These are phyloP conservation scores for Dothistroma septosporum DNA, from an alignment of 2,329 filamentous ascomycete genomes.

Conservation along the genomic window DNA sequence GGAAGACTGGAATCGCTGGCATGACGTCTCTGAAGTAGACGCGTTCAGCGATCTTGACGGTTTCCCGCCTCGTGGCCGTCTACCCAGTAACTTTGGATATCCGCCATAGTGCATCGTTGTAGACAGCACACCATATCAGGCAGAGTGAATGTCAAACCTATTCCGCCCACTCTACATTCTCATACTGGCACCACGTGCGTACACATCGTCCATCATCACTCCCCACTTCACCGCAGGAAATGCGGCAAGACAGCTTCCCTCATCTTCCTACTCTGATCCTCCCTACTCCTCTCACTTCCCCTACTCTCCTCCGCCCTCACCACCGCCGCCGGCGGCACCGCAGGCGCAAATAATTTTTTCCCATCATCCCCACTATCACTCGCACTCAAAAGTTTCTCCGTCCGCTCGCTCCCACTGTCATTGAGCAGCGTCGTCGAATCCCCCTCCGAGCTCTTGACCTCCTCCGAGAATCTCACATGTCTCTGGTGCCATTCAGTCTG, in stretches of 20 bases:
- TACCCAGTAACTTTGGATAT: not conserved
- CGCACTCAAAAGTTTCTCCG: constrained; percentile 2
- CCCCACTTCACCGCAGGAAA: not conserved
- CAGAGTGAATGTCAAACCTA: not conserved
- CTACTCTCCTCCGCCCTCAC: not conserved
- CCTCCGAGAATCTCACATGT: constrained; percentile 27
- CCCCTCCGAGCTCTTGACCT: constrained; percentile 26
- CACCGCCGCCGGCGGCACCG: not conserved
- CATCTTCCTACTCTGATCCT: not conserved
- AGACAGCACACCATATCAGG: too few species aligned
- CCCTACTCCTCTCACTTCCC: not conserved
- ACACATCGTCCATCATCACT: not conserved
- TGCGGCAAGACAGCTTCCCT: constrained; percentile 2
- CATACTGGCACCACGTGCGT: not conserved
- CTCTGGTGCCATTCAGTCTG: constrained; percentile 33
- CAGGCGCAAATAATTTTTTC: not conserved
- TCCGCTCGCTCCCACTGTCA: constrained; percentile 2
- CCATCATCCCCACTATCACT: constrained; percentile 1
- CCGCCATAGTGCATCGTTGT: not conserved
- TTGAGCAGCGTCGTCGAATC: constrained; percentile 19
- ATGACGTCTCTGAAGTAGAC: constrained; percentile 5
- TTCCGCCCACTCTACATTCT: not conserved
- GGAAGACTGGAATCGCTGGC: constrained; percentile 23
- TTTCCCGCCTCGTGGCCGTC: constrained; percentile 10
- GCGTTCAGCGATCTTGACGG: constrained; percentile 17